Percentiles rank a stretch among this genome's conserved stretches.
Evolutionary conservation across 306 rosid genomes (phyloP).

Genomic region (Rosa persica): DNA sequence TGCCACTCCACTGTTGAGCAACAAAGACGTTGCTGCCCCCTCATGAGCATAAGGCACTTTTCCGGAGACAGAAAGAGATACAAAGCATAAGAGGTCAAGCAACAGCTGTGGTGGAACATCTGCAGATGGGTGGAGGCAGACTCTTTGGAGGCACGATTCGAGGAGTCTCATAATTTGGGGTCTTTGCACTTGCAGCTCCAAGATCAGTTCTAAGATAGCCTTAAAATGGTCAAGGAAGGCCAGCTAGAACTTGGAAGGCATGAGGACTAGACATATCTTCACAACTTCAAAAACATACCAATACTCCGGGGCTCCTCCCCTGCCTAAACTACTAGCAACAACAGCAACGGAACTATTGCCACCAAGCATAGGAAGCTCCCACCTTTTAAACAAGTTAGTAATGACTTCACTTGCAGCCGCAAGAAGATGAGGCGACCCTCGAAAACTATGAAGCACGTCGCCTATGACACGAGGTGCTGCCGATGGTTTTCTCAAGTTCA

Average conservation of each 20-base stretch:
- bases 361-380: conserved; percentile 11
- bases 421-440: neutral
- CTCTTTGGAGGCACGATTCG: neutral
- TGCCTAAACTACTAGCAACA: too few relatives aligned
- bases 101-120: conserved; percentile 59
- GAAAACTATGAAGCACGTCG: neutral
- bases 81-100: conserved; percentile 60
- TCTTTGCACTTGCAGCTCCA: neutral
- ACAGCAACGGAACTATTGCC: neutral
- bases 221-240: conserved; percentile 60
- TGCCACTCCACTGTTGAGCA: conserved; percentile 71
- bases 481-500: neutral
- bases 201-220: conserved; percentile 54
- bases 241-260: conserved; percentile 58
- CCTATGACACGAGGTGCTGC: neutral
- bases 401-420: conserved; percentile 65
- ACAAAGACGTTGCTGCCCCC: conserved; percentile 32
- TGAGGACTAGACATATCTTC: conserved; percentile 66
- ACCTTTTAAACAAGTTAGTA: conserved; percentile 41
- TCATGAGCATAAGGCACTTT: conserved; percentile 69
- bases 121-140: conserved; percentile 42
- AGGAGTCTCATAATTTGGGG: conserved; percentile 44
- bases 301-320: neutral
- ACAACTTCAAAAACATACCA: conserved; percentile 67
- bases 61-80: conserved; percentile 53